Evolutionary conservation across 345 rosid genomes (phyloP), one percentile per base, ranked within the genome.

Genomic region (Brassica incana): DNA sequence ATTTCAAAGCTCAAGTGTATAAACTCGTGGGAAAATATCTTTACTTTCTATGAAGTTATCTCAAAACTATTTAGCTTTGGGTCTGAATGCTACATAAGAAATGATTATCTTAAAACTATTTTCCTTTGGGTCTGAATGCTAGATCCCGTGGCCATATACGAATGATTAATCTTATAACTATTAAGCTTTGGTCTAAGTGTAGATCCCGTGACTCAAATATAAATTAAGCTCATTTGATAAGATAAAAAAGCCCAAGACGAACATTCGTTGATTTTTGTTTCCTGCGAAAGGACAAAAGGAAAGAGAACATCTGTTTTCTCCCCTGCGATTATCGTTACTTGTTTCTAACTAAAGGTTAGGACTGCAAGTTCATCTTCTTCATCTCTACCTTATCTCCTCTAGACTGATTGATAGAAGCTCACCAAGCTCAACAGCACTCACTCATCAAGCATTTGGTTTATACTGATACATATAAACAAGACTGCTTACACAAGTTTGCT

Each of bases 371-470:
- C 54, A 48, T 48, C 54, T 12, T 48, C 54, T 48, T 4, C 54
- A 4, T 5, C 54, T 29, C 32, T 0, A 43, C n/a, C 50, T 3
- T 3, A 43, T 43, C 50, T 43, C 50, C 12, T 43, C 50, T 43
- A 43, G 14, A 78, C 90, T 94, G 38, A 90, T 90, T 69, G 97
- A 94, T 78, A 94, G 75, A 91, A 91, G 89, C 98, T 94, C 69
- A 86, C 97, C 63, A 91, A 94, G 95, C 97, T 91, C 87, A 91
- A 91, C 79, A 85, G 92, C 88, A 92, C 97, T 36, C 97, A 92
- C 97, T 43, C 97, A 92, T 54, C 97, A 94, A 78, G 90, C 95
- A 7, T 92, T 92, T 65, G 95, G 91, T 10, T 43, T 43, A 10
- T 43, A 43, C 50, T 43, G 11, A 9, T 43, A 43, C 50, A 48